Evolutionary conservation across 306 rosid species (phyloP), one percentile per base, ranked within the genome.

Genomic region (Fagus sylvatica): DNA sequence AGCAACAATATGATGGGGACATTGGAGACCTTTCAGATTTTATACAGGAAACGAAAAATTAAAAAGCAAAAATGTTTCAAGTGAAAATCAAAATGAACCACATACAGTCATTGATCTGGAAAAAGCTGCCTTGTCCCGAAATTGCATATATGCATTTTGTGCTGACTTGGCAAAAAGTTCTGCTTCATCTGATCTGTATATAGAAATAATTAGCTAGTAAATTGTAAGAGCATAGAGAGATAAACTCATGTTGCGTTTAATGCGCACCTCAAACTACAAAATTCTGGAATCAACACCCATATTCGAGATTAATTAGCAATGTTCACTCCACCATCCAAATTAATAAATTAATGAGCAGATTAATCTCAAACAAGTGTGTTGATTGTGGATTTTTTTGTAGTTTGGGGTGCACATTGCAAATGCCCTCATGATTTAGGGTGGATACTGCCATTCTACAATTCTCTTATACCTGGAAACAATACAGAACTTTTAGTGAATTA

Each of bases 31-130:
- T 75, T 68, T 75, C 65, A 15, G 43, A 73, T 56, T 1, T 68
- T 3, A 4, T 36, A 39, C 2, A 17, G 36, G 15, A 3, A 0
- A 73, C 30, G 42, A 33, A 7, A 41, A 74, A 75, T 65, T 53
- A 61, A 15, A 71, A 72, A 60, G 39, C 37, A 0, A 46, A 33
- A 28, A n/a, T 51, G 33, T 62, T 49, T 68, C 73, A 37, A 65
- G 7, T 37, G 40, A 56, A 53, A 46, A 53, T 57, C 39, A 62
- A 53, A 49, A 72, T 13, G 10, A 79, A 7, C 32, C 69, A 75
- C 90, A 74, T 92, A 92, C 98, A 53, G 87, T 82, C 97, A 92
- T 92, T 69, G 93, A 89, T 89, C 97, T 83, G 80, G 97, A 94
- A 56, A 85, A 76, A 5, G 98, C 98, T 37, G 98, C 97, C 83